These are phyloP conservation scores for Sclerotiophoma versabilis DNA, from an alignment of 2,329 filamentous ascomycete species.

Conservation along the genomic window DNA sequence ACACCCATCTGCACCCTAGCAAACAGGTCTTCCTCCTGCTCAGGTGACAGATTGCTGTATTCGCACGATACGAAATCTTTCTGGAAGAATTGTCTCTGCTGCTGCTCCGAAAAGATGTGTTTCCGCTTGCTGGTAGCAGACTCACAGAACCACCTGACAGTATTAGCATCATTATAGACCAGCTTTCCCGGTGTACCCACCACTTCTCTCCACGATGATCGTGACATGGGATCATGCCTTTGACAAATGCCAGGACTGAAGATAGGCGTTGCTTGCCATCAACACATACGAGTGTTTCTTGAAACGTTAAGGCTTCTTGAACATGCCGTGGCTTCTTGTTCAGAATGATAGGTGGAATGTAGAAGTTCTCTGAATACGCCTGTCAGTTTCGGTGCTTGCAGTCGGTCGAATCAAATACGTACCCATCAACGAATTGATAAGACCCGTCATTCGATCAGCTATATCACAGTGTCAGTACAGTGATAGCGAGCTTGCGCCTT, in stretches of 20 bases:
- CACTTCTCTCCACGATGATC: slow-evolving; percentile 53
- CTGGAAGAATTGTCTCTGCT: slow-evolving; percentile 48
- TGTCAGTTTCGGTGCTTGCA: neutral
- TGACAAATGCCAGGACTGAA: slow-evolving; percentile 55
- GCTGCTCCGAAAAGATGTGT: slow-evolving; percentile 46
- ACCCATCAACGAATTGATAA: slow-evolving; percentile 48
- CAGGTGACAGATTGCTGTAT: slow-evolving; percentile 48
- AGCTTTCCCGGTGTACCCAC: slow-evolving; percentile 34
- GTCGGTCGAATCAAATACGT: neutral
- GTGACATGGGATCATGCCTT: slow-evolving; percentile 54
- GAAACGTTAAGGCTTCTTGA: slow-evolving; percentile 19
- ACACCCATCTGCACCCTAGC: slow-evolving; percentile 57
- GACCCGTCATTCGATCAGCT: slow-evolving; percentile 45
- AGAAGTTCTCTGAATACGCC: slow-evolving; percentile 46
- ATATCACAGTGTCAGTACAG: neutral
- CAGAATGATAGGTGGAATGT: slow-evolving; percentile 58
- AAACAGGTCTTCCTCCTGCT: slow-evolving; percentile 59
- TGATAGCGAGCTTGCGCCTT: neutral
- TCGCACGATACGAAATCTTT: slow-evolving; percentile 55
- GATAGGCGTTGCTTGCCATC: slow-evolving; percentile 60
- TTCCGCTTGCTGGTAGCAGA: slow-evolving; percentile 14
- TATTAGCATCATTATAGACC: slow-evolving; percentile 9
- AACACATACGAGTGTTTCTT: slow-evolving; percentile 49
- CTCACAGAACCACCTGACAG: slow-evolving; percentile 35
- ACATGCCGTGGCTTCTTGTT: slow-evolving; percentile 42